Evolutionary conservation across 208 protist genomes (phyloP), one percentile per base, ranked within the genome.

Genomic region (Trypanosoma mega): DNA sequence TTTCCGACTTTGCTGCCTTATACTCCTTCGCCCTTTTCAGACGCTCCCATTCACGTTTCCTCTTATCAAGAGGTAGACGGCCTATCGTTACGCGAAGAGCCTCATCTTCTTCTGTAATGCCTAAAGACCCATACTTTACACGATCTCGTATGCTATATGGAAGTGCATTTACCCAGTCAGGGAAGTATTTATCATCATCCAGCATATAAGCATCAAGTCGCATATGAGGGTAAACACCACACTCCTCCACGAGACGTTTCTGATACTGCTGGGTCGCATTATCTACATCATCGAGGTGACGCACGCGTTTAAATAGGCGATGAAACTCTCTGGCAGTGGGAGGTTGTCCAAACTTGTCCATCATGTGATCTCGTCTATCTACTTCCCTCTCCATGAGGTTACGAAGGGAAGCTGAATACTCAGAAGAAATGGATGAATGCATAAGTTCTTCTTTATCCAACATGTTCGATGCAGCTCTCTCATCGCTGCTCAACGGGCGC

Each of bases 181-280:
- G 90, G 67, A 93, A 96, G 68, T 86, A 87, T 9, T 64, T 74
- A 45, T 90, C 87, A 63, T 96, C 81, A 43, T 89, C 84, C 20
- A 96, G 65, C 86, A 96, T 94, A 60, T 83, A 96, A 1, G 90
- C 82, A 62, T 96, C 90, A 16, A 96, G 78, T 8, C 90, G 78
- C 9, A 72, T 61, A 0, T 62, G 69, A 18, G 90, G 80, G 57
- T 90, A 92, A 41, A 96, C 63, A 23, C 86, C 90, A 53, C 80
- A 72, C 54, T 93, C 86, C 34, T 92, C 85, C 2, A 84, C 80
- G 1, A 96, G 73, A 16, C 85, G 74, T 11, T 47, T 56, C 39
- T 93, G 85, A 57, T 92, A 65, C 37, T 34, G 30, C 51, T 83
- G 77, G 44, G 93, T 74, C 2, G 44, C 47, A 50, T 82, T 79